Percentiles rank a stretch among this genome's conserved stretches.
phyloP scores from a whole-genome alignment of 441 rosid species.

The Erodium trifolium region DNA sequence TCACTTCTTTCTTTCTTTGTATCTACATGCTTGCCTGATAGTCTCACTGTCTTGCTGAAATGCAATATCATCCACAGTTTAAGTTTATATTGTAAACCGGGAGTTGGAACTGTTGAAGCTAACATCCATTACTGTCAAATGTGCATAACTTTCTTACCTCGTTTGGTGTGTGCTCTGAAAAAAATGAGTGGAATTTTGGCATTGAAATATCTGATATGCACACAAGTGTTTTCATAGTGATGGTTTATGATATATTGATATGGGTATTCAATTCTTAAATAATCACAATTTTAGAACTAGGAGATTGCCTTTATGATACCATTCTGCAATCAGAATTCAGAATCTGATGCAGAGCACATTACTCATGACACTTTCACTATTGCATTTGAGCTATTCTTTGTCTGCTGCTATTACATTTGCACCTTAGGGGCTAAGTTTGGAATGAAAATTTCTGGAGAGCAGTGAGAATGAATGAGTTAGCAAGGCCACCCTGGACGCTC shows the following conservation, averaged over 20 bases:
- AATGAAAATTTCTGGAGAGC: background rate
- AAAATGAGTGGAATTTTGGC: background rate
- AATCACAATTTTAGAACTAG: background rate
- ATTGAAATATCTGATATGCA: background rate
- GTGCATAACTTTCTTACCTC: background rate
- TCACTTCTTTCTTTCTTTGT: background rate
- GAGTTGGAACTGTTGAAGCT: background rate
- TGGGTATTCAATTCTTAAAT: background rate
- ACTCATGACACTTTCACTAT: background rate
- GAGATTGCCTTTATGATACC: background rate
- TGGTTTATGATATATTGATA: no score
- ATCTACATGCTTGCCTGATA: no score
- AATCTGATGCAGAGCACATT: background rate
- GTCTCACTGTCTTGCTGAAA: no score
- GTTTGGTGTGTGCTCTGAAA: background rate
- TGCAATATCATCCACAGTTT: no score
- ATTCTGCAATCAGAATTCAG: background rate
- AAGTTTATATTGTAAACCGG: no score
- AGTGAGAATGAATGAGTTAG: slow-evolving; percentile 5
- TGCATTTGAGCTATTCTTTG: background rate
- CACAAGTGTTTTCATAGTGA: no score
- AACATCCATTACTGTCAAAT: background rate
- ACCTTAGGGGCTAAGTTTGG: background rate
- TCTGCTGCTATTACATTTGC: background rate
- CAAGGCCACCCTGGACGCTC: background rate